Evolutionary conservation across 1,284 basidiomycete species (phyloP).

Genomic region (Trametes sp.): DNA sequence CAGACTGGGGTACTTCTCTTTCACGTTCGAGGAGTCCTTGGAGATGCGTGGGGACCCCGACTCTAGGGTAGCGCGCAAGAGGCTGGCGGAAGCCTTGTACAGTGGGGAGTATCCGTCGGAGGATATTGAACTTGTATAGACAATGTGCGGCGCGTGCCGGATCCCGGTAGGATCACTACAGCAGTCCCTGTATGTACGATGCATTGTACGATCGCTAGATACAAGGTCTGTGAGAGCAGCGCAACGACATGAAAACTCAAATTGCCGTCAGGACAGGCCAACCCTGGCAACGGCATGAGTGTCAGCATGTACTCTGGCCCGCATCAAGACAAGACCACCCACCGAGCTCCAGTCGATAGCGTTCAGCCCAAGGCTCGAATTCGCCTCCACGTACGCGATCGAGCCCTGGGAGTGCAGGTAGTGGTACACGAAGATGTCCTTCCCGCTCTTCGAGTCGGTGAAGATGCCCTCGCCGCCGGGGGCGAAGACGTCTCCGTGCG

Average conservation of each 20-base stretch:
- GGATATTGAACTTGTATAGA: neutral
- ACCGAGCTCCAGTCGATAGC: conserved; percentile 14
- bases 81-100: neutral
- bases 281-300: conserved; percentile 6
- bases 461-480: conserved; percentile 40
- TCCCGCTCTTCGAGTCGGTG: conserved; percentile 23
- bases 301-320: neutral
- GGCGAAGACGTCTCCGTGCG: conserved; percentile 45
- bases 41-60: neutral
- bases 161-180: too few species aligned
- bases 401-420: conserved; percentile 22
- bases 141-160: neutral
- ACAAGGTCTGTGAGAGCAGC: neutral
- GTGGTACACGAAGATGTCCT: conserved; percentile 30
- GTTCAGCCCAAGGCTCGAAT: conserved; percentile 15
- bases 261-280: conserved; percentile 27
- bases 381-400: conserved; percentile 15
- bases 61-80: neutral
- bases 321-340: neutral
- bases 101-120: neutral
- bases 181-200: too few species aligned
- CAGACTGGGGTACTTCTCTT: neutral
- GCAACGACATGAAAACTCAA: neutral
- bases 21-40: neutral
- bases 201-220: neutral